Conservation (phyloP, 192 early-diverging fungal species). For the Rhizoclosmatium globosum region DNA sequence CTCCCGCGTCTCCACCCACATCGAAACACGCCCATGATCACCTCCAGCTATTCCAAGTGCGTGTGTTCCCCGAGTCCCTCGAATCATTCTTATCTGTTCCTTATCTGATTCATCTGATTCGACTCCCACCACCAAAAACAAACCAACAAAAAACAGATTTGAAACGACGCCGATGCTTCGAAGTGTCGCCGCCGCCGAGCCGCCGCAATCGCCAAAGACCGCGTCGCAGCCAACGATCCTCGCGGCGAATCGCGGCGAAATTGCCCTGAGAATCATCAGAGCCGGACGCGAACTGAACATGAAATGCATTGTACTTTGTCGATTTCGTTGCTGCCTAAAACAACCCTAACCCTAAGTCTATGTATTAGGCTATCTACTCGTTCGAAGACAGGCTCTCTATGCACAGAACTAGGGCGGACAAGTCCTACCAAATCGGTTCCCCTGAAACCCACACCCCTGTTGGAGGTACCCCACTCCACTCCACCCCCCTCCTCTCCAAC, state of each 20-base stretch:
- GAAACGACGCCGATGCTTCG: not conserved
- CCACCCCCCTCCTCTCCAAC: not conserved
- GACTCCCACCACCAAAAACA: not conserved
- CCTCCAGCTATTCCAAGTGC: no score
- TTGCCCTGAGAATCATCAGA: slow-evolving; percentile 93
- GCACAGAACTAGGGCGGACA: slow-evolving; percentile 94
- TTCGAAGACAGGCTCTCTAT: slow-evolving; percentile 91
- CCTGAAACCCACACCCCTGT: slow-evolving; percentile 85
- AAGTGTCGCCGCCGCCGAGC: not conserved
- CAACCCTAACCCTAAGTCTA: not conserved
- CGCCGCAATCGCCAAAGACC: not conserved
- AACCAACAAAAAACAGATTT: not conserved
- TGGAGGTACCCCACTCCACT: slow-evolving; percentile 46
- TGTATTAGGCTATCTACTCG: slow-evolving; percentile 68
- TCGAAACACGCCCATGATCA: no score
- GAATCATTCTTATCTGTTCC: no score
- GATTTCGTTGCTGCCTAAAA: slow-evolving; percentile 39
- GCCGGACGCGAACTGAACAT: slow-evolving; percentile 92
- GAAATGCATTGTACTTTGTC: slow-evolving; percentile 65
- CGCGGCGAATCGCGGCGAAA: slow-evolving; percentile 89
- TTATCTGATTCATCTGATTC: not conserved
- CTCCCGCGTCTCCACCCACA: no score
- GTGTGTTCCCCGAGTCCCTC: no score
- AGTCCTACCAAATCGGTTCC: slow-evolving; percentile 93
- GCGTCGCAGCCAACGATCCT: slow-evolving; percentile 26